Base-by-base conservation (phyloP, 148 eudicot genomes). In the Nepenthes mirabilis region DNA sequence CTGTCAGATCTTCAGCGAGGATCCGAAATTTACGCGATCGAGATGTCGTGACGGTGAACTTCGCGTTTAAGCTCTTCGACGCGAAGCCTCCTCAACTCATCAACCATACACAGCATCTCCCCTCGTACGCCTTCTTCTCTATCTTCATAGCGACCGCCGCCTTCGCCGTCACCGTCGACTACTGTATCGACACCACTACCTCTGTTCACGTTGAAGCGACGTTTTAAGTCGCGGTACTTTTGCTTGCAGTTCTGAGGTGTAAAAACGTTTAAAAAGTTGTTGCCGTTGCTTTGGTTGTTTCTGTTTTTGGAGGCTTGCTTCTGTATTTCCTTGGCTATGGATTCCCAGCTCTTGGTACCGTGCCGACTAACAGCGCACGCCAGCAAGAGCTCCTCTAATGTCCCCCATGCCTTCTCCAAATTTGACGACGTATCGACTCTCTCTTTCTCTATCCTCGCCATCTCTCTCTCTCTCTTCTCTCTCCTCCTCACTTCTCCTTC, bases 351-450 rank as follows among this genome's bases (percentile, higher is more conserved):
- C 9, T 56, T 55, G 49, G 75, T 68, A 32, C 90, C 90, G 69
- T 81, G 67, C 11, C 86, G 85, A 58, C 74, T 68, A 1, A 84
- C 86, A 49, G 90, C 86, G 69, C 68, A 78, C 2, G 83, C 77
- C 9, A 84, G 70, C 6, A 84, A 59, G 9, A 84, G 80, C 57
- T 81, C 90, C 63, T 84, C 82, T 55, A 75, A 72, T 36, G 86
- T 84, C 1, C 83, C 83, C 90, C 86, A 81, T 11, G 75, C 10
- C 36, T 32, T 14, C 55, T 52, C 55, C 55, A 1, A 14, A 14
- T n/a, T 6, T 23, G 55, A 52, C 55, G 55, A 11, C 14, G 55
- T 52, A 12, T 52, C 55, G 23, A 14, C 2, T 13, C n/a, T 32
- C 14, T 52, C 32, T 52, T n/a, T 32, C 55, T 5, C 55, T 52